Percentiles rank a stretch among this genome's conserved stretches.
Conservation (phyloP, 192 early-diverging fungal genomes). For the Podila horticola region DNA sequence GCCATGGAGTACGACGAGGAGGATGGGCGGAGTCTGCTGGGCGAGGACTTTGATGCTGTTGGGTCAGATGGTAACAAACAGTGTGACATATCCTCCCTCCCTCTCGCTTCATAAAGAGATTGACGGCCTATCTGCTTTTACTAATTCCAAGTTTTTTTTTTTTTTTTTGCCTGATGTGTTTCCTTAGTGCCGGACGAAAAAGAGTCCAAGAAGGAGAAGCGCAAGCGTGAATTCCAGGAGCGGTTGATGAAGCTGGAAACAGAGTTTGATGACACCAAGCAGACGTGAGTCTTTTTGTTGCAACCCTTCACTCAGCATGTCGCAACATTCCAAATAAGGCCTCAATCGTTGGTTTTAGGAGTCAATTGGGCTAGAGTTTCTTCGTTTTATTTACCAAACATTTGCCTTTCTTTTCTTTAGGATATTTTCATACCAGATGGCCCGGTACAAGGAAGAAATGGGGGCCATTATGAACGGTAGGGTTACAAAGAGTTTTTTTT, state of each 20-base stretch:
- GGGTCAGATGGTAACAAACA: conserved; percentile 38
- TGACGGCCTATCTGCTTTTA: neutral
- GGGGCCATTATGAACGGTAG: conserved; percentile 46
- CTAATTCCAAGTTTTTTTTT: neutral
- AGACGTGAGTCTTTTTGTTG: conserved; percentile 55
- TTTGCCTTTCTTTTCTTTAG: conserved; percentile 26
- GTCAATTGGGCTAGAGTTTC: neutral
- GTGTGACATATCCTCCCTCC: too few species aligned
- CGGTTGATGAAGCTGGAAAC: conserved; percentile 65
- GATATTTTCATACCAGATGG: conserved; percentile 50
- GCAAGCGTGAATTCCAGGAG: conserved; percentile 62
- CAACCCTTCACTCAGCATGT: neutral
- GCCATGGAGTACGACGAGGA: conserved; percentile 50
- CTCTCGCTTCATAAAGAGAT: neutral
- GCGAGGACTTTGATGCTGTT: conserved; percentile 47
- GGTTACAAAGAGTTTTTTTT: neutral
- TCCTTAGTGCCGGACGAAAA: conserved; percentile 25
- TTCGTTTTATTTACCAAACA: neutral
- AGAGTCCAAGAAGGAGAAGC: conserved; percentile 65
- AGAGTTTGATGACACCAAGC: conserved; percentile 70
- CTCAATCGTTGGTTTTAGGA: neutral
- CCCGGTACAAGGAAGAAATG: conserved; percentile 54
- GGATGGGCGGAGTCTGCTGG: conserved; percentile 41
- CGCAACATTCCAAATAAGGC: too few species aligned
- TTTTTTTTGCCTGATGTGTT: neutral